Evolutionary conservation across 108 stramenopile species (phyloP).

Genomic region (Skeletonema tropicum): DNA sequence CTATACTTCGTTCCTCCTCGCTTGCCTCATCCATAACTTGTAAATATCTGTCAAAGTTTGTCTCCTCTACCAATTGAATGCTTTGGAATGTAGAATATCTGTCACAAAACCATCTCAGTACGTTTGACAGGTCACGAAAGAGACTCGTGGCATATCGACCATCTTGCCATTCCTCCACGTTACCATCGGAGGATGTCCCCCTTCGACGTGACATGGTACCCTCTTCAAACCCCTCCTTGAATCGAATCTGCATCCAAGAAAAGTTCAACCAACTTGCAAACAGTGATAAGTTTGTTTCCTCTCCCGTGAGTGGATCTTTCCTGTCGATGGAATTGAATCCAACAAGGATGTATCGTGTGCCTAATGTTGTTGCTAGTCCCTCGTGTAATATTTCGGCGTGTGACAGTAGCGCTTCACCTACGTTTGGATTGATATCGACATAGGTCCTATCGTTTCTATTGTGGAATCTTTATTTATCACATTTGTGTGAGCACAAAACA

Average conservation of each 20-base stretch:
- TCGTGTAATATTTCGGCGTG: conserved; percentile 60
- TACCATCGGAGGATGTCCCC: not conserved
- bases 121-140: not conserved
- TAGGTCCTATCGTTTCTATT: conserved; percentile 20
- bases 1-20: conserved; percentile 14
- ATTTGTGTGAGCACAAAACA: too few relatives aligned
- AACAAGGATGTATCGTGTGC: conserved; percentile 68
- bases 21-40: conserved; percentile 34
- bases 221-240: conserved; percentile 42
- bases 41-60: conserved; percentile 15
- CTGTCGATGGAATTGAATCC: conserved; percentile 64
- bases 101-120: conserved; percentile 11
- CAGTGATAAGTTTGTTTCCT: conserved; percentile 39
- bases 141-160: conserved; percentile 10
- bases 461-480: conserved; percentile 6
- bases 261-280: conserved; percentile 64
- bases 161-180: conserved; percentile 2
- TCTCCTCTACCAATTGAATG: conserved; percentile 4
- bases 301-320: conserved; percentile 56
- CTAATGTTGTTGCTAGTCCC: conserved; percentile 57
- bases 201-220: conserved; percentile 8
- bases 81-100: conserved; percentile 10
- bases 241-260: conserved; percentile 49
- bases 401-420: conserved; percentile 54
- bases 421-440: conserved; percentile 52